Conservation (phyloP, 1,284 basidiomycete genomes). For the Leccinum discolor region DNA sequence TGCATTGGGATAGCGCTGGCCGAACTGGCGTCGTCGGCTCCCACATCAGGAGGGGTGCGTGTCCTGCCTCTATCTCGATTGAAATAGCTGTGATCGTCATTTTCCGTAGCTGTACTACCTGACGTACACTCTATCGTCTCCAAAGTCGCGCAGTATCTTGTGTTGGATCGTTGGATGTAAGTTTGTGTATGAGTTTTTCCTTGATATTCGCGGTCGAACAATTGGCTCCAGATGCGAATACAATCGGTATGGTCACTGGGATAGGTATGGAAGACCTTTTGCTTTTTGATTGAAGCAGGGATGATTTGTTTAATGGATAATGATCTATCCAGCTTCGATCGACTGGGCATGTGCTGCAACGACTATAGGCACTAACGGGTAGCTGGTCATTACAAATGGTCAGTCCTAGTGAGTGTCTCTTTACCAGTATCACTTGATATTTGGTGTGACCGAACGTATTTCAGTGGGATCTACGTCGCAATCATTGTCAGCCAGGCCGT, state of each 20-base stretch:
- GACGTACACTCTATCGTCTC: slow-evolving; percentile 37
- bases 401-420: slow-evolving; percentile 31
- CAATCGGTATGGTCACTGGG: slow-evolving; percentile 38
- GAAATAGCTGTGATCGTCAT: neutral
- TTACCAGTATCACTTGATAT: too few species aligned
- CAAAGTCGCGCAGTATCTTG: slow-evolving; percentile 32
- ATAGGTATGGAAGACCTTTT: slow-evolving; percentile 15
- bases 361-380: slow-evolving; percentile 33
- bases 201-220: neutral
- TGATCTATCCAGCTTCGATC: slow-evolving; percentile 34
- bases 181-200: slow-evolving; percentile 2
- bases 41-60: slow-evolving; percentile 47
- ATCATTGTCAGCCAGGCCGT: slow-evolving; percentile 34
- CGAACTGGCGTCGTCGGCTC: slow-evolving; percentile 74
- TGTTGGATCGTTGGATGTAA: slow-evolving; percentile 44
- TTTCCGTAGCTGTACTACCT: slow-evolving; percentile 36
- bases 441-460: neutral
- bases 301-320: neutral
- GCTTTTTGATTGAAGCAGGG: neutral
- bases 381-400: slow-evolving; percentile 27
- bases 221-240: slow-evolving; percentile 34
- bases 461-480: slow-evolving; percentile 33
- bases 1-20: slow-evolving; percentile 70
- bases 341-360: slow-evolving; percentile 39
- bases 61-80: neutral